Percentiles rank a stretch among this genome's conserved stretches.
phyloP scores from a whole-genome alignment of 306 rosid species.

The Quercus agrifolia region DNA sequence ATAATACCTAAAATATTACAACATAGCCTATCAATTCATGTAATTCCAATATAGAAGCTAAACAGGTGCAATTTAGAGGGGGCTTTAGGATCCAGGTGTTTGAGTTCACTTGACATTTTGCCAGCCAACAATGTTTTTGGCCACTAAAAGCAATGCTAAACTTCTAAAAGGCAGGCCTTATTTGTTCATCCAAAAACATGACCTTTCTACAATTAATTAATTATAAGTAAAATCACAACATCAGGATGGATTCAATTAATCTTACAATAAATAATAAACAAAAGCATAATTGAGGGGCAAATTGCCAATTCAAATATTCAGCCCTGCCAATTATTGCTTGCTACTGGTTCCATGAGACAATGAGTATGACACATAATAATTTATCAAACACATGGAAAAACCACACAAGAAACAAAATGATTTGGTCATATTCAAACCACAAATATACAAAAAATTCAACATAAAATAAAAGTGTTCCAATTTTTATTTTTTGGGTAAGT shows the following conservation, averaged over 20 bases:
- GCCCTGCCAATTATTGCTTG: not conserved
- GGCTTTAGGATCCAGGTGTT: not conserved
- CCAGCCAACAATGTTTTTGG: not conserved
- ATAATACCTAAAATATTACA: not conserved
- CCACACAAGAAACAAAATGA: not conserved
- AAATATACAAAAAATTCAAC: no score
- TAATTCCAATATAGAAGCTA: not conserved
- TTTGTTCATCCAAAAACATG: not conserved
- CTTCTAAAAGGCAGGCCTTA: not conserved
- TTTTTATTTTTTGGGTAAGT: not conserved
- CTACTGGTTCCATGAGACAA: not conserved
- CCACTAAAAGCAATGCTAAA: not conserved
- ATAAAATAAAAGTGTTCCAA: not conserved
- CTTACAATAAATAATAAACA: not conserved
- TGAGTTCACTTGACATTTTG: not conserved
- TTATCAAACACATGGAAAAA: not conserved
- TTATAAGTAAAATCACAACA: not conserved
- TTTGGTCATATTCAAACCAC: no score
- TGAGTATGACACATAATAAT: not conserved
- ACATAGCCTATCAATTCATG: not conserved
- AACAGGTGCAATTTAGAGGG: not conserved
- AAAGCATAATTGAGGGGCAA: not conserved
- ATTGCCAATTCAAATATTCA: no score
- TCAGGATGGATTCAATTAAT: not conserved
- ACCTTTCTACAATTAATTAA: not conserved